Percentiles rank a stretch among this genome's conserved stretches.
These are phyloP conservation scores for Desmodesmus armatus DNA, from an alignment of 139 green algal species.

Conservation along the genomic window DNA sequence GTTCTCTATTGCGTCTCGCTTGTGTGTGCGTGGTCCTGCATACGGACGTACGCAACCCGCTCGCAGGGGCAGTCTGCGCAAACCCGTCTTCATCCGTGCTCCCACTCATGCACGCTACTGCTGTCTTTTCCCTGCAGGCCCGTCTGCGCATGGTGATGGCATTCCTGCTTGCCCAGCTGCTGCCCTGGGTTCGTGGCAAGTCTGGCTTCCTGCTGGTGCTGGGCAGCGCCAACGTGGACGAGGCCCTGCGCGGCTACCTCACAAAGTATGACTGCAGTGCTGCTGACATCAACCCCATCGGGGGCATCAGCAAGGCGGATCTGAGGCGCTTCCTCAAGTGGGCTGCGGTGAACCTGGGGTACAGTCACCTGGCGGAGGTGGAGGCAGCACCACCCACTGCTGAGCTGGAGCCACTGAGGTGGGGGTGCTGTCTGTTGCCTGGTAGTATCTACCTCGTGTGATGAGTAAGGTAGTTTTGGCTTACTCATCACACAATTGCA, in stretches of 20 bases:
- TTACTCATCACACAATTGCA: too few relatives aligned
- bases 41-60: too few relatives aligned
- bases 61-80: too few relatives aligned
- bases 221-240: conserved; percentile 96
- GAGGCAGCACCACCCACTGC: conserved; percentile 91
- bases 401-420: conserved; percentile 92
- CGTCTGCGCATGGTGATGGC: conserved; percentile 96
- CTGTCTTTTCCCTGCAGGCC: conserved; percentile 76
- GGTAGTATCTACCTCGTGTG: not conserved
- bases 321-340: conserved; percentile 87
- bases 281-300: conserved; percentile 98
- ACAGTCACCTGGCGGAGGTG: conserved; percentile 80
- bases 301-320: conserved; percentile 86
- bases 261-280: conserved; percentile 94
- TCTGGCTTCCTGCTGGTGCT: conserved; percentile 95
- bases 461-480: not conserved
- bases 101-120: too few relatives aligned
- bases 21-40: too few relatives aligned
- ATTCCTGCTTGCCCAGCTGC: conserved; percentile 92
- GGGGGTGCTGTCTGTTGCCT: not conserved
- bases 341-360: conserved; percentile 84
- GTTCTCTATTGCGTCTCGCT: too few relatives aligned
- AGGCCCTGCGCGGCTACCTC: conserved; percentile 88
- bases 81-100: too few relatives aligned
- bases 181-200: conserved; percentile 75